Evolutionary conservation across 805 yeast species (phyloP).

Genomic region (Yarrowia yakushimensis): DNA sequence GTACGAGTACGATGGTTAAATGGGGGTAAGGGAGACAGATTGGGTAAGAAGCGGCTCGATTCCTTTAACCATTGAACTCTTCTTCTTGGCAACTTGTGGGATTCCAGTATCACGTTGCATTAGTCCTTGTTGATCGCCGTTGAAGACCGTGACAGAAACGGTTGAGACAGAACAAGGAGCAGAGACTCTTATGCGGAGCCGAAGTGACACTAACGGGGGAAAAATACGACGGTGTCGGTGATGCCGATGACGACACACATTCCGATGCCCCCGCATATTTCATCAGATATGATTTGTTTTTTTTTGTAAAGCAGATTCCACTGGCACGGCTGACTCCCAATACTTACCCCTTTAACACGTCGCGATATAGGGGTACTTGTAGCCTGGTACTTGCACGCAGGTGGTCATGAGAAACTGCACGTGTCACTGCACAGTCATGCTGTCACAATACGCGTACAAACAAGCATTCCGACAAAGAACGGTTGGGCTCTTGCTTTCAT

Average conservation of each 20-base stretch:
- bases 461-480: no score
- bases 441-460: background rate
- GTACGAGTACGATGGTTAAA: no score
- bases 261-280: no score
- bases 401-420: background rate
- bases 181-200: background rate
- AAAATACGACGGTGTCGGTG: background rate
- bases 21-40: no score
- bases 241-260: background rate
- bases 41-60: no score
- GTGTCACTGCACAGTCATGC: background rate
- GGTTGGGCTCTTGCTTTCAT: no score
- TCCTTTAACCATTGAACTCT: no score
- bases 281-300: background rate
- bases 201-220: background rate
- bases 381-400: no score
- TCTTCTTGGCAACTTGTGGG: background rate
- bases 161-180: background rate
- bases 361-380: background rate
- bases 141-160: background rate
- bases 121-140: background rate
- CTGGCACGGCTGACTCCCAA: background rate
- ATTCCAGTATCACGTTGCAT: no score
- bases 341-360: slow-evolving; percentile 1
- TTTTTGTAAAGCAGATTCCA: no score